phyloP scores from a whole-genome alignment of 305 asterid genomes.

The Andrographis paniculata region DNA sequence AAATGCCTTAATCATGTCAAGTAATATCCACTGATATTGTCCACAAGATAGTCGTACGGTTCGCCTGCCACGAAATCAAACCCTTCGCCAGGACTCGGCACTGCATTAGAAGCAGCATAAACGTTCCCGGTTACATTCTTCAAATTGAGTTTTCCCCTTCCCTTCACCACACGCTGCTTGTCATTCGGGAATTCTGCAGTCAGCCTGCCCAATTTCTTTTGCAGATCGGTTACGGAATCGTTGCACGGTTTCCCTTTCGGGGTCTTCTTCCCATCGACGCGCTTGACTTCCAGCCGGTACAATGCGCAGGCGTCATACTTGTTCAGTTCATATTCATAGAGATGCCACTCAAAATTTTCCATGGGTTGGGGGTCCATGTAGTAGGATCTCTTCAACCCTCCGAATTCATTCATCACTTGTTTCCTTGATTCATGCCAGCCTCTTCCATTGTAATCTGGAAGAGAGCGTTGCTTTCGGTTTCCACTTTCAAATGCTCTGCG shows the following conservation, averaged over 20 bases:
- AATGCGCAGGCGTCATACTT: constrained; percentile 64
- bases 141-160: constrained; percentile 45
- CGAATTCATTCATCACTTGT: constrained; percentile 74
- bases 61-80: constrained; percentile 30
- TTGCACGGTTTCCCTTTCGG: constrained; percentile 67
- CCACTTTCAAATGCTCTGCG: constrained; percentile 98
- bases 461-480: constrained; percentile 87
- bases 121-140: constrained; percentile 38
- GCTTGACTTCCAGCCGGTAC: constrained; percentile 88
- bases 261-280: constrained; percentile 70
- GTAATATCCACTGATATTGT: constrained; percentile 46
- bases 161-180: constrained; percentile 52
- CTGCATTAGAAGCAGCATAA: constrained; percentile 25
- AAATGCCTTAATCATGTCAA: constrained; percentile 25
- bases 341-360: constrained; percentile 89
- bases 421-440: constrained; percentile 99
- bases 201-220: constrained; percentile 81
- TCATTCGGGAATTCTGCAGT: constrained; percentile 68
- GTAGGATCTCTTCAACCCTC: constrained; percentile 93
- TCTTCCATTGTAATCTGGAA: constrained; percentile 92
- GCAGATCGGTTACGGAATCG: constrained; percentile 79
- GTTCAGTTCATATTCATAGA: constrained; percentile 78
- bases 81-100: constrained; percentile 38
- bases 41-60: constrained; percentile 49
- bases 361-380: constrained; percentile 99